These are phyloP conservation scores for Syzygium syzygioides DNA, from an alignment of 441 rosid species.

Conservation along the genomic window DNA sequence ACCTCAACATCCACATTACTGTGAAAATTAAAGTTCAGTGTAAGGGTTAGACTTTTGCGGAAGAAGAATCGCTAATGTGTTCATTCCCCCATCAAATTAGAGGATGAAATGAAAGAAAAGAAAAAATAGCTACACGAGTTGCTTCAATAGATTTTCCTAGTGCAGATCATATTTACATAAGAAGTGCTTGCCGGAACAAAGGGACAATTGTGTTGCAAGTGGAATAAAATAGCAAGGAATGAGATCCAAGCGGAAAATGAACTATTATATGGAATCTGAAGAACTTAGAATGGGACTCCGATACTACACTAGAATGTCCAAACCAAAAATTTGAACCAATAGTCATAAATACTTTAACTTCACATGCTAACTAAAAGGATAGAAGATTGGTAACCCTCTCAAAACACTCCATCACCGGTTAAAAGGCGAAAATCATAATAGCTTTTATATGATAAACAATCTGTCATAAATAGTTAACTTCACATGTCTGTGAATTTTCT, in stretches of 20 bases:
- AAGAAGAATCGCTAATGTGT: background rate
- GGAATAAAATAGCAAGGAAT: background rate
- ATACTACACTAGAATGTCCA: background rate
- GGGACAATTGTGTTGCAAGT: background rate
- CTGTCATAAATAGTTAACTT: background rate
- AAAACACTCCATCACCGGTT: background rate
- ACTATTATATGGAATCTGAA: background rate
- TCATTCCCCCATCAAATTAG: background rate
- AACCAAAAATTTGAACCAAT: background rate
- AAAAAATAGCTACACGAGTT: too few relatives aligned
- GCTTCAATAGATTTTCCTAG: background rate
- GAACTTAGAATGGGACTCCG: background rate
- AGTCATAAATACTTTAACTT: background rate
- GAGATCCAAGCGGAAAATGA: background rate
- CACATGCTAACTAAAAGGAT: background rate
- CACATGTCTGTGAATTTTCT: background rate
- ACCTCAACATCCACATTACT: background rate
- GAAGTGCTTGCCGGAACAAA: background rate
- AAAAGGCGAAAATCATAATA: background rate
- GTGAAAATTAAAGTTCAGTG: background rate
- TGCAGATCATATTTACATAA: background rate
- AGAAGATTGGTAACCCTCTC: background rate
- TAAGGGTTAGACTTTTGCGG: background rate
- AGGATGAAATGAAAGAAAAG: background rate
- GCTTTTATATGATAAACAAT: background rate